Evolutionary conservation across 2,329 filamentous ascomycete species (phyloP), one percentile per base, ranked within the genome.

Genomic region (Thelonectria discophora): DNA sequence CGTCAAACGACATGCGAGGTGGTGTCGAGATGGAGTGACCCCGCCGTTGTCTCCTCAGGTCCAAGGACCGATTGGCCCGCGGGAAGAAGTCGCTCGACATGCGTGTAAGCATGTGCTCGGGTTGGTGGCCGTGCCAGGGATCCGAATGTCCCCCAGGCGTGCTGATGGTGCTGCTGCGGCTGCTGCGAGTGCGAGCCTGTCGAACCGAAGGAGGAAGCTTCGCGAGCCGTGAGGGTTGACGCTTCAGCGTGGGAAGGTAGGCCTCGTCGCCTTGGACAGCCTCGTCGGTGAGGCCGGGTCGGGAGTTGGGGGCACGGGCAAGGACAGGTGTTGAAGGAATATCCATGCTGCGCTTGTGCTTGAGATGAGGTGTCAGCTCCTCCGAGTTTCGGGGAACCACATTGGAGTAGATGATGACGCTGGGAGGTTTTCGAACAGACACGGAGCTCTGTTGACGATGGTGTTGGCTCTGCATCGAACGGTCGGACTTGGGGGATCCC

Each of bases 281-380:
- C 67, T 88, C 85, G 63, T 89, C 87, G 2, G 87, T 89, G 6
- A 90, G 79, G 15, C 87, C 87, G 1, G 81, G 81, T 18, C 87
- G 79, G n/a, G 87, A 80, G 67, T 89, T 89, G 12, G 87, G 87
- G 7, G 87, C 87, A 49, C 82, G 79, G 12, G 86, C 86, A 27
- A 87, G 77, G 10, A 87, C 81, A 1, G 85, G 81, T 3, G 83
- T 78, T 21, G 78, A 75, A 1, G 83, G 82, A 8, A 81, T 51
- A 40, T 84, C 82, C 49, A 82, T 69, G 68, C 80, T 82, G 57
- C 75, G 75, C 67, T 79, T 79, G 62, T 75, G 70, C 27, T 73
- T 65, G 27, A 67, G 69, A 27, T 65, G 65, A 37, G 68, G 68
- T n/a, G 73, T 68, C 45, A 72, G 65, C 43, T 76, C 74, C 49